Evolutionary conservation across 495 filamentous ascomycete genomes (phyloP).

Genomic region (Venustampulla echinocandica): DNA sequence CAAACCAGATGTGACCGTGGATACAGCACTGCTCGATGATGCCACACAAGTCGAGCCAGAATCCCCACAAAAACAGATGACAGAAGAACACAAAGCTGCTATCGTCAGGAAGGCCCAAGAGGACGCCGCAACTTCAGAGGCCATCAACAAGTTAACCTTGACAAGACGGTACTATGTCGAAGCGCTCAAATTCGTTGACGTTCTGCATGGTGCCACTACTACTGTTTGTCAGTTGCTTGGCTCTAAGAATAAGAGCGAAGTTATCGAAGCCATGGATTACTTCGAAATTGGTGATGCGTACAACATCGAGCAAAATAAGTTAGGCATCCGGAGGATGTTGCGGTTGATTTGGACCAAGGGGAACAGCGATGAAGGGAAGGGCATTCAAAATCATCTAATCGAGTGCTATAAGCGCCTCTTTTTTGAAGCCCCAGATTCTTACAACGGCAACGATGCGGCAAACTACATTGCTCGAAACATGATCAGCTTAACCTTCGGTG

Average conservation of each 20-base stretch:
- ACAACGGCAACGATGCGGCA: conserved; percentile 80
- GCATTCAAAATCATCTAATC: conserved; percentile 92
- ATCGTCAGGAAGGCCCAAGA: conserved; percentile 62
- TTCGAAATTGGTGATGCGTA: conserved; percentile 91
- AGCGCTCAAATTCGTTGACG: conserved; percentile 88
- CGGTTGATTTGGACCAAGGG: conserved; percentile 98
- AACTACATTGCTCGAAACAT: conserved; percentile 97
- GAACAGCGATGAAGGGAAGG: conserved; percentile 97
- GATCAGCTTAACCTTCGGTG: conserved; percentile 95
- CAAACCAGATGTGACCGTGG: conserved; percentile 48
- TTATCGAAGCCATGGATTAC: conserved; percentile 98
- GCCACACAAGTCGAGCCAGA: conserved; percentile 70
- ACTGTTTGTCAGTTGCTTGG: conserved; percentile 78
- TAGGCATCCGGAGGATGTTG: conserved; percentile 89
- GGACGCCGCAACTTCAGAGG: conserved; percentile 58
- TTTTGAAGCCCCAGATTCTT: conserved; percentile 84
- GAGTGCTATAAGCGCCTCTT: conserved; percentile 95
- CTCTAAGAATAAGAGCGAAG: conserved; percentile 93
- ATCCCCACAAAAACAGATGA: conserved; percentile 46
- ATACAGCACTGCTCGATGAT: conserved; percentile 76
- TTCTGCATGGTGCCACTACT: conserved; percentile 72
- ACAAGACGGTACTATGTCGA: conserved; percentile 86
- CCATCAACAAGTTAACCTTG: conserved; percentile 74
- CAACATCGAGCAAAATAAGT: conserved; percentile 83
- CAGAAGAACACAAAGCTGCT: conserved; percentile 46